Percentiles rank a stretch among this genome's conserved stretches.
Evolutionary conservation across 768 basidiomycete genomes (phyloP).

Genomic region (Trametes maxima): DNA sequence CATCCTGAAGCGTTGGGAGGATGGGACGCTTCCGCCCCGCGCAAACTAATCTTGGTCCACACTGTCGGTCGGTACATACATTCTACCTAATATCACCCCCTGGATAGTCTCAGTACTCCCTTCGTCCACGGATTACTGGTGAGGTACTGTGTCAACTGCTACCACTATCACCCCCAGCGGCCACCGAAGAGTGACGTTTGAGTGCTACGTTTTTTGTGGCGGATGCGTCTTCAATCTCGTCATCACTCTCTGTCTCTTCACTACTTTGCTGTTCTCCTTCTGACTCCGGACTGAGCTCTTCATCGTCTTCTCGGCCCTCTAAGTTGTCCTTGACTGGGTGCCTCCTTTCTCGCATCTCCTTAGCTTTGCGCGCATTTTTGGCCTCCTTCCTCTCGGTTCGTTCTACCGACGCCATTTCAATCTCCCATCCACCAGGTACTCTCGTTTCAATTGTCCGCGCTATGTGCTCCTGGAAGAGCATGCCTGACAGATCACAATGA

Average conservation of each 20-base stretch:
- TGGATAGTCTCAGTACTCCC: no score
- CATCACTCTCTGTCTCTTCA: not conserved
- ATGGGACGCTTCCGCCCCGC: slow-evolving; percentile 54
- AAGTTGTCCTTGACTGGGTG: not conserved
- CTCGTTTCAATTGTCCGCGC: slow-evolving; percentile 42
- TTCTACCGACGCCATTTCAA: slow-evolving; percentile 28
- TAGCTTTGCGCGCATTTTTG: slow-evolving; percentile 1
- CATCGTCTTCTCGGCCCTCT: not conserved
- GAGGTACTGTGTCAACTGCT: not conserved
- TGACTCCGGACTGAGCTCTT: not conserved
- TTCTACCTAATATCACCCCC: slow-evolving; percentile 13
- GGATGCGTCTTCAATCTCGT: not conserved
- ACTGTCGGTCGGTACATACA: slow-evolving; percentile 2
- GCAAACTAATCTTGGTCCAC: slow-evolving; percentile 13
- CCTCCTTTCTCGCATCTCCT: not conserved
- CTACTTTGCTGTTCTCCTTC: not conserved
- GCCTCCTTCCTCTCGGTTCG: not conserved
- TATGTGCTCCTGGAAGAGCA: slow-evolving; percentile 70
- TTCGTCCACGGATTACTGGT: no score
- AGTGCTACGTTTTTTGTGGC: not conserved
- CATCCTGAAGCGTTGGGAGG: slow-evolving; percentile 82
- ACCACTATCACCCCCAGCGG: not conserved
- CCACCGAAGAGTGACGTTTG: slow-evolving; percentile 1
- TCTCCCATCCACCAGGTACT: slow-evolving; percentile 52
- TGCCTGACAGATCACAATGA: slow-evolving; percentile 43